Base-by-base conservation (phyloP, 768 basidiomycete genomes). In the Filobasidium floriforme region DNA sequence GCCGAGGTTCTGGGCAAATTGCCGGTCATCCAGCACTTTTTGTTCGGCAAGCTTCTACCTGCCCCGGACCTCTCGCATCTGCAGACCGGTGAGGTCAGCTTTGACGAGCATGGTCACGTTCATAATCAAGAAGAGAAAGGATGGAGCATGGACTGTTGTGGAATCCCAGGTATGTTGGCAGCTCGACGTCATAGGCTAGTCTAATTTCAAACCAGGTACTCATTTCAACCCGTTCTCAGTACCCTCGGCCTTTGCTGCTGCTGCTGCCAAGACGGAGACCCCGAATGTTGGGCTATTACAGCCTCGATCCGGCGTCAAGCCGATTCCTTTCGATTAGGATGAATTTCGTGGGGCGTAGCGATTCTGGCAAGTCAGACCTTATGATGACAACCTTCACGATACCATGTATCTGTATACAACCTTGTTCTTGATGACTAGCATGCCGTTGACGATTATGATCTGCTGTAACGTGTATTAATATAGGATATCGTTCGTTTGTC, bases 1-100 rank as follows among this genome's bases (percentile, higher is more conserved):
- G 93, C 91, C 43, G 93, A 99, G 78, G 94, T 99, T 0, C 83
- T 98, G 12, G 89, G 88, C 66, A 97, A 97, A 73, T 86, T 98
- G 1, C 94, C 96, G 1, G 92, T 99, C 64, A 85, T 90, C 43
- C 94, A 98, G 78, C 96, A 99, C 79, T 93, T 97, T 78, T 82
- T 93, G 54, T 98, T 98, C 71, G 94, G 96, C 7, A 86, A 86
- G 1, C 81, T 96, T 14, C 70, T 84, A 88, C 71, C 78, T 43
- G 67, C 79, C 67, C 77, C 80, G 51, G 51, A 64, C 2, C 60
- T 57, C 1, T 29, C 57, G 1, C 28, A 52, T 37, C 41, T 65
- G 41, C 57, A 65, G 10, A 63, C 67, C 12, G 71, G 75, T 59
- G 73, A 74, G 63, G 67, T 61, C 1, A 55, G 69, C 28, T 24